Conservation (phyloP, 2,329 filamentous ascomycete genomes). For the Arachnomyces sp. region DNA sequence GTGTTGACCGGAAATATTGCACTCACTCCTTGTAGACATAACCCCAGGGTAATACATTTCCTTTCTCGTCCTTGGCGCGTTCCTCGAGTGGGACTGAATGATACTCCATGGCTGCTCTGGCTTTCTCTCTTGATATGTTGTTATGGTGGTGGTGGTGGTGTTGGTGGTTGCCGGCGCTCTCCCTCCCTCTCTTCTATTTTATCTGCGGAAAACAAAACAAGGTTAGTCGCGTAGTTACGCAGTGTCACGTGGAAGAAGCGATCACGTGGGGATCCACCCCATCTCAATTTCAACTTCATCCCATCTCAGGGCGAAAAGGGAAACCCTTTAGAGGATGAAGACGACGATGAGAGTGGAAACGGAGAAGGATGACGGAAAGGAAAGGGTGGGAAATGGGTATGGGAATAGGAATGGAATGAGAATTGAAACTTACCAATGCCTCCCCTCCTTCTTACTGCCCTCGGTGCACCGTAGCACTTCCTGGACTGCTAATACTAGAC, state of each 20-base stretch:
- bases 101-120: slow-evolving; percentile 46
- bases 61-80: slow-evolving; percentile 51
- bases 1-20: background rate
- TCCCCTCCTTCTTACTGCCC: slow-evolving; percentile 1
- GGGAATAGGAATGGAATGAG: background rate
- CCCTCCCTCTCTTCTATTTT: too few relatives aligned
- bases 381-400: background rate
- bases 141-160: too few relatives aligned
- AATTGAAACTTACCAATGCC: background rate
- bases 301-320: too few relatives aligned
- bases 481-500: slow-evolving; percentile 1
- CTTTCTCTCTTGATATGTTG: too few relatives aligned
- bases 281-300: too few relatives aligned
- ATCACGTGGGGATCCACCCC: too few relatives aligned
- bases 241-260: too few relatives aligned
- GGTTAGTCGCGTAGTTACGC: too few relatives aligned
- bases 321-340: too few relatives aligned
- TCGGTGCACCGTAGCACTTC: slow-evolving; percentile 2
- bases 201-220: too few relatives aligned
- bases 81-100: slow-evolving; percentile 57
- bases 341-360: background rate
- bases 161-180: too few relatives aligned
- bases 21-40: slow-evolving; percentile 55
- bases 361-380: background rate
- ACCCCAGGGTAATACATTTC: slow-evolving; percentile 54